Percentiles rank a stretch among this genome's conserved stretches.
Conservation (phyloP, 805 yeast genomes). For the Saturnispora halmiae region DNA sequence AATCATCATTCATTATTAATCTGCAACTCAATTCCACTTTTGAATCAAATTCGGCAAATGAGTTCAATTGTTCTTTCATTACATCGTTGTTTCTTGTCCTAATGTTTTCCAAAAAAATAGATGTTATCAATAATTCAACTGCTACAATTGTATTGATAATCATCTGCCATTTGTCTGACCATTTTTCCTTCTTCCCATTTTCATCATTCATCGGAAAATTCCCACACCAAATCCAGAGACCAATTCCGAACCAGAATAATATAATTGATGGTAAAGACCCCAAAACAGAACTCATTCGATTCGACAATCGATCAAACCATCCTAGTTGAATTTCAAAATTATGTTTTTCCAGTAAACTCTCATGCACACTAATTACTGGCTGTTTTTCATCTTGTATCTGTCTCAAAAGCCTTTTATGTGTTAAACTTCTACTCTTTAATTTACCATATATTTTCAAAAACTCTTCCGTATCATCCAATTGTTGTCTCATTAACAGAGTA, state of each 20-base stretch:
- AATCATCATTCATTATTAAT: background rate
- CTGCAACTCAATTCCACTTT: slow-evolving; percentile 22
- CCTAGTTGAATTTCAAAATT: slow-evolving; percentile 1
- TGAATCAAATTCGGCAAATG: slow-evolving; percentile 22
- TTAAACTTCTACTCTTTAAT: slow-evolving; percentile 24
- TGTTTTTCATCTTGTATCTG: slow-evolving; percentile 1
- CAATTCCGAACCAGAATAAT: slow-evolving; percentile 32
- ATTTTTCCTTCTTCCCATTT: slow-evolving; percentile 16
- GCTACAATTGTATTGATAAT: slow-evolving; percentile 36
- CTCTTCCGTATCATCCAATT: slow-evolving; percentile 24
- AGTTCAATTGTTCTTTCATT: slow-evolving; percentile 17
- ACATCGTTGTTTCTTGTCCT: slow-evolving; percentile 31
- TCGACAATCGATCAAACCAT: slow-evolving; percentile 30
- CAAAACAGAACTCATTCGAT: slow-evolving; percentile 19
- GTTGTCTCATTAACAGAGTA: slow-evolving; percentile 34
- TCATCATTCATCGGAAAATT: slow-evolving; percentile 17
- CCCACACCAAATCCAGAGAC: slow-evolving; percentile 34
- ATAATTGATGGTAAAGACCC: slow-evolving; percentile 29
- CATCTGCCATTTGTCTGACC: slow-evolving; percentile 33
- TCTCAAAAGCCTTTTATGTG: slow-evolving; percentile 17
- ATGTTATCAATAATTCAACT: slow-evolving; percentile 28
- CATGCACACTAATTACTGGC: too few species aligned
- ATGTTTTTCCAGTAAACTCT: too few species aligned
- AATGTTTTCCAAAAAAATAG: slow-evolving; percentile 33
- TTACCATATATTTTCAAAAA: slow-evolving; percentile 23